phyloP scores from a whole-genome alignment of 2,329 filamentous ascomycete species.

The Exophiala dermatitidis region DNA sequence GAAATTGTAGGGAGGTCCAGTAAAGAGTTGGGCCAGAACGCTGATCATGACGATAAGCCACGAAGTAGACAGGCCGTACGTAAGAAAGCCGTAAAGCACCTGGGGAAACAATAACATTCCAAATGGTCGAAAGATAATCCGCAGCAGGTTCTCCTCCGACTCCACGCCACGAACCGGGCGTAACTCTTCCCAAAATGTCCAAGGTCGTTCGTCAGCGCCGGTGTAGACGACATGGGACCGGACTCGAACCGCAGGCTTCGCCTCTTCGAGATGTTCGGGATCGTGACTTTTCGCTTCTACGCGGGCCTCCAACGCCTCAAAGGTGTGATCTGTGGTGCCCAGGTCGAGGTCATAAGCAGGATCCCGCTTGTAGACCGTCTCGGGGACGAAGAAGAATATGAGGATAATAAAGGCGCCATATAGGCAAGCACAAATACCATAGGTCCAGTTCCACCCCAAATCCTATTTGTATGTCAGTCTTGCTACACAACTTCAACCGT shows the following conservation, averaged over 20 bases:
- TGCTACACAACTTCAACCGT: too few relatives aligned
- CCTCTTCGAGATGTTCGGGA: constrained; percentile 14
- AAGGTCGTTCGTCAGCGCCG: constrained; percentile 16
- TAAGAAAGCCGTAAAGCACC: constrained; percentile 30
- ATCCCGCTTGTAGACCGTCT: constrained; percentile 21
- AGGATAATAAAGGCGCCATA: constrained; percentile 12
- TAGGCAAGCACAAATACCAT: constrained; percentile 16
- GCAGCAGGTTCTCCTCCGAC: constrained; percentile 20
- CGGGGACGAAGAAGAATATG: constrained; percentile 18
- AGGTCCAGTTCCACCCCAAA: constrained; percentile 26
- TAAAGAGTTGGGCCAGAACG: constrained; percentile 30
- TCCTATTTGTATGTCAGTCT: neutral
- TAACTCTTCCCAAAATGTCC: constrained; percentile 18
- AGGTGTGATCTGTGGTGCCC: constrained; percentile 21
- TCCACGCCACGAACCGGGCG: constrained; percentile 16
- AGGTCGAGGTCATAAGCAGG: constrained; percentile 23
- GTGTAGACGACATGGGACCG: constrained; percentile 14
- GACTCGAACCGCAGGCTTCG: constrained; percentile 8
- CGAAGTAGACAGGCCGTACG: constrained; percentile 20
- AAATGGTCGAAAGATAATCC: constrained; percentile 29
- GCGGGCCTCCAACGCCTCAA: constrained; percentile 10
- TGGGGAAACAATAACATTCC: constrained; percentile 31
- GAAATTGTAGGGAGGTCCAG: constrained; percentile 31
- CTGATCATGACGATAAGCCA: constrained; percentile 25
- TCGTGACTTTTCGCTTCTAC: constrained; percentile 10